Percentiles rank a stretch among this genome's conserved stretches.
These are phyloP conservation scores for Suhomyces tanzawaensis DNA, from an alignment of 805 yeast genomes.

Conservation along the genomic window DNA sequence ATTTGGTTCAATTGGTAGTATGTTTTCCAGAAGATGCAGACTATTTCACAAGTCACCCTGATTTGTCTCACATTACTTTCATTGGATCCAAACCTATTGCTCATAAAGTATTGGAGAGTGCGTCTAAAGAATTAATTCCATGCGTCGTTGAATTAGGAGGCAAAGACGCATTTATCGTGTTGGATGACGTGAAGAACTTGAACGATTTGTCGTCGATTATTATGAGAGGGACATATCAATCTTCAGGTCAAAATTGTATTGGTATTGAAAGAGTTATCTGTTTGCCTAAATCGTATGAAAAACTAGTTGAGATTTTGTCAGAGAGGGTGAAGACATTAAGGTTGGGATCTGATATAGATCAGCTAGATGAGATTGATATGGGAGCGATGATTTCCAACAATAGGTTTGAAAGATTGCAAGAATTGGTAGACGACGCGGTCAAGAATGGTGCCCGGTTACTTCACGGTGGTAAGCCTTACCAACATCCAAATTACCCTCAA, in stretches of 20 bases:
- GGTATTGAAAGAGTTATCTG: constrained; percentile 95
- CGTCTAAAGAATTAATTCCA: constrained; percentile 85
- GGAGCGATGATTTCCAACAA: constrained; percentile 90
- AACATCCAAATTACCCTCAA: constrained; percentile 90
- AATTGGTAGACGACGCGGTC: constrained; percentile 70
- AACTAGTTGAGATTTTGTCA: constrained; percentile 54
- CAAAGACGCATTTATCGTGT: constrained; percentile 84
- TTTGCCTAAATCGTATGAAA: constrained; percentile 63
- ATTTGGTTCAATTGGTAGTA: constrained; percentile 82
- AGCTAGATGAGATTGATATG: constrained; percentile 86
- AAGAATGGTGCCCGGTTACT: constrained; percentile 75
- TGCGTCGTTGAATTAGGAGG: constrained; percentile 97
- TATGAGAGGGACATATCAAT: constrained; percentile 94
- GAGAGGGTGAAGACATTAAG: constrained; percentile 61
- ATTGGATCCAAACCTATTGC: constrained; percentile 97
- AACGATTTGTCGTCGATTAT: constrained; percentile 64
- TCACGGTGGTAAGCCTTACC: constrained; percentile 75
- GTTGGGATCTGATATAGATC: constrained; percentile 90
- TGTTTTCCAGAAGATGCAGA: constrained; percentile 91
- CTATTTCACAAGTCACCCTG: constrained; percentile 78
- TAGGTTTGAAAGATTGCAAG: constrained; percentile 67
- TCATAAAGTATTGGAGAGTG: constrained; percentile 78
- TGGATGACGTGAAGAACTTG: constrained; percentile 70
- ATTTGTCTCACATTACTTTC: constrained; percentile 83
- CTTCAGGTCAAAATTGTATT: constrained; percentile 97